Evolutionary conservation across 2,329 filamentous ascomycete genomes (phyloP).

Genomic region (Nannizziopsis barbatae): DNA sequence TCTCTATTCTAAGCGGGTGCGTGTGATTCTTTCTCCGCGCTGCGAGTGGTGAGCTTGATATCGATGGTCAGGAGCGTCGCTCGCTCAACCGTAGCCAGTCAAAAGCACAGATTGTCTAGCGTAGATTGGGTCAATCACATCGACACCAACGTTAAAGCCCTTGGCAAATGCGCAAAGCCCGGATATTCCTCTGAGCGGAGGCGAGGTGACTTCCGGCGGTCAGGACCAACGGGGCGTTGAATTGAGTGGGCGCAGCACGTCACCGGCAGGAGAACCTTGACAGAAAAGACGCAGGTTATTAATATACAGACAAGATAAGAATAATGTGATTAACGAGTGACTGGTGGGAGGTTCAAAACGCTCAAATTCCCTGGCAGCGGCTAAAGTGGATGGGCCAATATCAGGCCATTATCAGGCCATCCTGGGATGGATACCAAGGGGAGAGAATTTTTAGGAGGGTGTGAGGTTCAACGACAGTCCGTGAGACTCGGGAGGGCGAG

Average conservation of each 20-base stretch:
- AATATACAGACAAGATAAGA: no score
- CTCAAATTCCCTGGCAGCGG: not conserved
- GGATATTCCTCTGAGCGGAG: slow-evolving; percentile 4
- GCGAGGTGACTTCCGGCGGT: not conserved
- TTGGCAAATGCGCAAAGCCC: not conserved
- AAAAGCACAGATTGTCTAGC: not conserved
- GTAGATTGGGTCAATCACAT: not conserved
- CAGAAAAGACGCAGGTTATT: not conserved
- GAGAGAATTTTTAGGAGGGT: not conserved
- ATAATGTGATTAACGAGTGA: no score
- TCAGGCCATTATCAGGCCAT: not conserved
- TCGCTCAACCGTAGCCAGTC: slow-evolving; percentile 6
- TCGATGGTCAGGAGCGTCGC: not conserved
- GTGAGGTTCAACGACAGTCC: not conserved
- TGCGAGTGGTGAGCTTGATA: slow-evolving; percentile 2
- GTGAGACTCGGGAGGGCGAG: not conserved
- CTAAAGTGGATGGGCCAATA: not conserved
- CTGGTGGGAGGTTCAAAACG: no score
- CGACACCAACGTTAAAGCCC: not conserved
- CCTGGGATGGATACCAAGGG: not conserved
- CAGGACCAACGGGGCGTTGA: not conserved
- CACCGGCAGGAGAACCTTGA: not conserved
- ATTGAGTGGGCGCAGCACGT: not conserved
- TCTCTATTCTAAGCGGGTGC: not conserved
- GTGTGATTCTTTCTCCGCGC: slow-evolving; percentile 4